Percentiles rank a stretch among this genome's conserved stretches.
Conservation (phyloP, 2,329 filamentous ascomycete genomes). For the Colletotrichum chlorophyti region DNA sequence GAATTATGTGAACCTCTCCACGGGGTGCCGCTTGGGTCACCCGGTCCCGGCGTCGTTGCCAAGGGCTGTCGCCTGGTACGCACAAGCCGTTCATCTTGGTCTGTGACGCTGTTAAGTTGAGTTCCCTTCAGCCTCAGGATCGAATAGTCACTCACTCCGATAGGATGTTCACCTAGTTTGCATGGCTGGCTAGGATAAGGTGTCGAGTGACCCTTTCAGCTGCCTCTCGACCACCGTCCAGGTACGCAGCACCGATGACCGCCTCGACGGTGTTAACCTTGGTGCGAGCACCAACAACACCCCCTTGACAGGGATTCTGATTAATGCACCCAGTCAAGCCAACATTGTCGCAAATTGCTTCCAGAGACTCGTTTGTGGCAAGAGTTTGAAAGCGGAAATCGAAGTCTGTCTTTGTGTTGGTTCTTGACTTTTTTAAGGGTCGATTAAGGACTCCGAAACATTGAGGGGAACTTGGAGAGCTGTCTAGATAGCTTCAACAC, state of each 20-base stretch:
- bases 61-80: no score
- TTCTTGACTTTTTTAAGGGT: not conserved
- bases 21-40: not conserved
- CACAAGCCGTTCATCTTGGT: not conserved
- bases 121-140: no score
- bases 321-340: not conserved
- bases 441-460: not conserved
- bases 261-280: conserved; percentile 2
- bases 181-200: no score
- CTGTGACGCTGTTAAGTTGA: no score
- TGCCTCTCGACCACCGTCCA: not conserved
- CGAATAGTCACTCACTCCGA: no score
- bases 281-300: not conserved
- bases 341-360: not conserved
- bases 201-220: not conserved
- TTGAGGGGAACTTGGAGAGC: not conserved
- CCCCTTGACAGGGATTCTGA: not conserved
- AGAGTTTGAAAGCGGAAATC: not conserved
- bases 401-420: no score
- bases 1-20: not conserved
- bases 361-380: not conserved
- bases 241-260: not conserved
- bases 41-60: no score
- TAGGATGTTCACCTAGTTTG: no score
- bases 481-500: not conserved